A percentile compares a stretch with the other conserved stretches of the same genome.
Evolutionary conservation across 495 filamentous ascomycete species (phyloP).

Genomic region (Pyronema omphalodes): DNA sequence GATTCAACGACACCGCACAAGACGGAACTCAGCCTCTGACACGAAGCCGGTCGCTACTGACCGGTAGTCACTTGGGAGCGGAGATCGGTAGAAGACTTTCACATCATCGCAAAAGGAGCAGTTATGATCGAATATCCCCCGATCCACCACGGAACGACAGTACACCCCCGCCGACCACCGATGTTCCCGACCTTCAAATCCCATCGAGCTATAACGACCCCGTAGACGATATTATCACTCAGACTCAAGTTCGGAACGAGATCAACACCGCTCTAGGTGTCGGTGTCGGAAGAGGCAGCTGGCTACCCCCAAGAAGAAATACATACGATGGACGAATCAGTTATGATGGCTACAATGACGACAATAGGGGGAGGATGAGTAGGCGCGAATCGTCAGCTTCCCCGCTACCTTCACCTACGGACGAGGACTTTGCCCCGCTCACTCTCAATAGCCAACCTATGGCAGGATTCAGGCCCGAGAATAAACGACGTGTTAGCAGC

Average conservation of each 20-base stretch:
- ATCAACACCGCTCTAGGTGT: slow-evolving; percentile 17
- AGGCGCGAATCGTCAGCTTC: slow-evolving; percentile 26
- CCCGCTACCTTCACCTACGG: neutral
- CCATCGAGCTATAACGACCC: slow-evolving; percentile 10
- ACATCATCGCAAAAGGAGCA: slow-evolving; percentile 15
- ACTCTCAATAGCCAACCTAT: slow-evolving; percentile 53
- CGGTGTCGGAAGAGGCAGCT: slow-evolving; percentile 21
- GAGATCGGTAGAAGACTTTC: slow-evolving; percentile 27
- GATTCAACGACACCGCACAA: neutral
- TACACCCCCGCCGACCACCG: neutral
- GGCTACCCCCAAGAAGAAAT: slow-evolving; percentile 18
- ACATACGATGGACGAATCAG: neutral
- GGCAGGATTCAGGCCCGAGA: slow-evolving; percentile 32
- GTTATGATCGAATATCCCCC: slow-evolving; percentile 16
- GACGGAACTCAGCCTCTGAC: slow-evolving; percentile 3
- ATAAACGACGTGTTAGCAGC: slow-evolving; percentile 9
- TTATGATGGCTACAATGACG: slow-evolving; percentile 32
- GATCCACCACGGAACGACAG: neutral
- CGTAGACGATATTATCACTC: slow-evolving; percentile 10
- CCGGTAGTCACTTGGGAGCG: slow-evolving; percentile 22
- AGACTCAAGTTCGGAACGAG: slow-evolving; percentile 12
- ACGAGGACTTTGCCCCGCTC: slow-evolving; percentile 40
- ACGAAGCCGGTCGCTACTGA: slow-evolving; percentile 23
- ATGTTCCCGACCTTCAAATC: slow-evolving; percentile 14
- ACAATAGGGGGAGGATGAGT: slow-evolving; percentile 34